Base-by-base conservation (phyloP, 2,329 filamentous ascomycete genomes). In the Colletotrichum tamarilloi region DNA sequence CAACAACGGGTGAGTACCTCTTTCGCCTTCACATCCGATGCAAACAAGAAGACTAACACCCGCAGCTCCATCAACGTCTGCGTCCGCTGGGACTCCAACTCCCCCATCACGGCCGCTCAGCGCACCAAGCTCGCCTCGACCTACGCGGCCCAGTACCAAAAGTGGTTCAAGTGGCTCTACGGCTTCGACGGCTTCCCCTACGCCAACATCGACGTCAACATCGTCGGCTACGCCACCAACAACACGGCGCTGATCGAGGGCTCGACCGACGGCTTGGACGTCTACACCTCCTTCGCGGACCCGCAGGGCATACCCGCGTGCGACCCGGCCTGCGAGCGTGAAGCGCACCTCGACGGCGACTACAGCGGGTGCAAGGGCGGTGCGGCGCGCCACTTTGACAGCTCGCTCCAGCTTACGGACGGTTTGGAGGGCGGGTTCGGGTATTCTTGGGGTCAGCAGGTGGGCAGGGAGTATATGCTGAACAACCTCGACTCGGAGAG, bases 391-490 rank as follows among this genome's bases (percentile, higher is more conserved):
- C 85, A 85, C 77, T 87, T 86, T 71, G 83, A 86, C 74, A 78
- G 84, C 75, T 83, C 81, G 3, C 81, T 87, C 53, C 87, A 85
- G 85, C 80, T 87, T 12, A 86, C 85, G 0, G 83, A 84, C 38
- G 85, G 84, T 5, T 80, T 87, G 67, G 35, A 76, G 4, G 85
- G 85, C 32, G 85, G 85, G 59, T 81, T 83, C 2, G 85, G 85
- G 56, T 84, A 84, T 57, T 83, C 86, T 66, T 87, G 85, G 85
- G 85, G 85, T 12, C 83, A 86, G 76, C 78, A 83, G 9, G 77
- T 86, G 42, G 85, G 81, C 1, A 79, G 79, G 6, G 84, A 86
- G 73, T 86, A 85, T 75, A 85, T 86, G 74, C 78, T 86, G 75
- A 63, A 79, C 30, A 78, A 78, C 22, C 63, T 87, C 1, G 78